Conservation (phyloP, 306 rosid species). For the Malus fusca region DNA sequence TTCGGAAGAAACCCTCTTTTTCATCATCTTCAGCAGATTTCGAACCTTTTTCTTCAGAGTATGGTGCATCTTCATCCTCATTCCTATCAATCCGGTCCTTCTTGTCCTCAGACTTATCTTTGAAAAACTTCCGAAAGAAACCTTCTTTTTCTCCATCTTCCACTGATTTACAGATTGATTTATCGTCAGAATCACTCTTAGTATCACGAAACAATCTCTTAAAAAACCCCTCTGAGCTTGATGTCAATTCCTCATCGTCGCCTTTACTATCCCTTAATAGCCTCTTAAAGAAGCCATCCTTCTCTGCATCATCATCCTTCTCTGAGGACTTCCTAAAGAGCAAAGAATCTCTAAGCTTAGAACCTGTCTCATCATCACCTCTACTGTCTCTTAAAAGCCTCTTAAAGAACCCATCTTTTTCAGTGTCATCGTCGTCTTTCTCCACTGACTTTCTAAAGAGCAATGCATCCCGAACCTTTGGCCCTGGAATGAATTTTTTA, state of each 20-base stretch:
- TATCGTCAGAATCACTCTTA: conserved; percentile 68
- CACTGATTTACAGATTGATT: conserved; percentile 25
- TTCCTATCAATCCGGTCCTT: conserved; percentile 44
- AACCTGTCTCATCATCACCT: conserved; percentile 71
- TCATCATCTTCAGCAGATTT: conserved; percentile 70
- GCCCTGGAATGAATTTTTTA: conserved; percentile 70
- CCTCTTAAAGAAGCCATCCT: conserved; percentile 81
- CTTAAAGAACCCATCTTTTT: conserved; percentile 87
- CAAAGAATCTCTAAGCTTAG: conserved; percentile 63
- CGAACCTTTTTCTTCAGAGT: conserved; percentile 51
- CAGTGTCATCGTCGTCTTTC: conserved; percentile 65
- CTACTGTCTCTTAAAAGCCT: conserved; percentile 77
- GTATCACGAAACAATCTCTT: conserved; percentile 84
- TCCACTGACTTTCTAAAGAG: conserved; percentile 78
- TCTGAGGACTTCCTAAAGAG: conserved; percentile 69
- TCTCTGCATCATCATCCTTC: conserved; percentile 69
- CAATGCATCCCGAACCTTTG: conserved; percentile 78
- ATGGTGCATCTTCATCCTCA: conserved; percentile 37
- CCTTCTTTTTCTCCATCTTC: conserved; percentile 87
- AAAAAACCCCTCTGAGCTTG: conserved; percentile 82
- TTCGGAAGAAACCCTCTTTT: conserved; percentile 77
- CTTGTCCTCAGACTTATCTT: conserved; percentile 77
- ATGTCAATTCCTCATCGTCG: conserved; percentile 65
- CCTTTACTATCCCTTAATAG: conserved; percentile 71
- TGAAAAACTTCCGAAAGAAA: conserved; percentile 62